Base-by-base conservation (phyloP, 2,329 filamentous ascomycete species). In the Paraphaeosphaeria minitans region DNA sequence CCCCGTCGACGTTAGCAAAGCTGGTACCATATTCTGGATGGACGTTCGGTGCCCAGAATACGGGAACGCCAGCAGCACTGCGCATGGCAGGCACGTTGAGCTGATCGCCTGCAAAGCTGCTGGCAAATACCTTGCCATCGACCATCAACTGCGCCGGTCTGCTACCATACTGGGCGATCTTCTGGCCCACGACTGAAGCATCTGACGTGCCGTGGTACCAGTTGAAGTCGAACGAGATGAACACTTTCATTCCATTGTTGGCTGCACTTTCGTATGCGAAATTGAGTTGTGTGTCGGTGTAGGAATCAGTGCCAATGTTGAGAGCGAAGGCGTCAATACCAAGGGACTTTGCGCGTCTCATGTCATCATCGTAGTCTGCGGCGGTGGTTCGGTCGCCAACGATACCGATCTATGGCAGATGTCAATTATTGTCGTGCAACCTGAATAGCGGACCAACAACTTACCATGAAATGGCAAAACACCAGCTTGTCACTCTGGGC, bases 251-350 rank as follows among this genome's bases (percentile, higher is more conserved):
- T 42, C 61, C 61, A 39, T 69, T 66, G 52, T 56, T 62, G 37
- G 60, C 65, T 2, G 67, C 65, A 7, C 66, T 65, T 8, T 65
- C 65, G 52, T 69, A 70, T 2, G 68, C 68, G 47, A 61, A 66
- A 6, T 54, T 60, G 24, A 70, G 64, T 51, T 69, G 69, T 10
- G 49, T 42, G 33, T 61, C 56, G 22, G 62, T 67, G 54, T 64
- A 66, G 1, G 42, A 19, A 29, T 66, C 66, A 0, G 50, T 63
- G 31, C 63, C 69, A 55, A 73, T 69, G 59, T 73, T 72, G 43
- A 73, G 65, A 2, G 69, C 70, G 50, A 73, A 73, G 19, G 69
- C 70, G 49, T 73, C 70, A 51, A 73, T 73, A 35, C 69, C 69
- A 14, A 65, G 61, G 5, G 66, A 59, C 58, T 72, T 70, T 27